phyloP scores from a whole-genome alignment of 148 eudicot genomes.

The Euryodendron excelsum region DNA sequence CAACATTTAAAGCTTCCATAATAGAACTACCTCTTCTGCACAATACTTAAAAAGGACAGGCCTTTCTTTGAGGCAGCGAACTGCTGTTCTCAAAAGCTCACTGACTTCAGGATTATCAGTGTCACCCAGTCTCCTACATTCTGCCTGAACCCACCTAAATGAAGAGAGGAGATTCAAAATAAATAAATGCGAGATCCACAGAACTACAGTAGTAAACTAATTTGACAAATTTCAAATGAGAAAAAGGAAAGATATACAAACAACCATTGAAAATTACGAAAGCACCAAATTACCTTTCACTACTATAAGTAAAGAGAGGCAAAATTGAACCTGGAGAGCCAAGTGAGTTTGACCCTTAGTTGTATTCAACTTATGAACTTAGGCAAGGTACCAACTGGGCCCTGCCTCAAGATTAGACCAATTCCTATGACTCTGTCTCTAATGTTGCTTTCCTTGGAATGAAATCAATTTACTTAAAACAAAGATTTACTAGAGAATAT shows the following conservation, averaged over 20 bases:
- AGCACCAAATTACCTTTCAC: too few species aligned
- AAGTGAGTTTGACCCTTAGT: too few species aligned
- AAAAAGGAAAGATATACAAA: neutral
- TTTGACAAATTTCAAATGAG: neutral
- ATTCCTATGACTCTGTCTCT: too few species aligned
- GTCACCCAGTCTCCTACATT: conserved; percentile 89
- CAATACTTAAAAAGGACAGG: conserved; percentile 98
- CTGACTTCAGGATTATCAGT: conserved; percentile 93
- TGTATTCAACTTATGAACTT: too few species aligned
- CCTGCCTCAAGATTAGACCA: too few species aligned
- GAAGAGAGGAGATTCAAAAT: conserved; percentile 4
- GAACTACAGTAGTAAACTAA: neutral
- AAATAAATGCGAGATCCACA: neutral
- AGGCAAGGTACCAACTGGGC: too few species aligned
- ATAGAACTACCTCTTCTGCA: conserved; percentile 83
- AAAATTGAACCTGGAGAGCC: too few species aligned
- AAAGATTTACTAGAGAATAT: too few species aligned
- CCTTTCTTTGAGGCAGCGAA: conserved; percentile 95
- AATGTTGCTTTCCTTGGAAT: too few species aligned
- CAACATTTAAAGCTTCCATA: conserved; percentile 4
- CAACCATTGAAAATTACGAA: neutral
- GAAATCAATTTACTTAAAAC: too few species aligned
- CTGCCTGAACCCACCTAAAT: conserved; percentile 92
- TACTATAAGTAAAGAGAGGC: too few species aligned
- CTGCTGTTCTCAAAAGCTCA: conserved; percentile 84